A percentile compares a stretch with the other conserved stretches of the same genome.
phyloP scores from a whole-genome alignment of 2,329 filamentous ascomycete genomes.

The Thelonectria rubi region DNA sequence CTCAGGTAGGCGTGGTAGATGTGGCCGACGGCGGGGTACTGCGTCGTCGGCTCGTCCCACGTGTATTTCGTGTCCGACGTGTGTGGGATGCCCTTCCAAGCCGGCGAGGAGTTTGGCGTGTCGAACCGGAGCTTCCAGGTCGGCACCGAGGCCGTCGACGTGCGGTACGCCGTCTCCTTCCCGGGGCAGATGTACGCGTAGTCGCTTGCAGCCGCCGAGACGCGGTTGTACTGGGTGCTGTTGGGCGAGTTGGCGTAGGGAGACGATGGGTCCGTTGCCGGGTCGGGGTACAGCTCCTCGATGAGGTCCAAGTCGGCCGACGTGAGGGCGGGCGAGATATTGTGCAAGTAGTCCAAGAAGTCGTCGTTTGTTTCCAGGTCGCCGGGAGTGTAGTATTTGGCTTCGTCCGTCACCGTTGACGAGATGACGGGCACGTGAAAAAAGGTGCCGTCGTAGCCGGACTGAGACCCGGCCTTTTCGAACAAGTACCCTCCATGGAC shows the following conservation, averaged over 20 bases:
- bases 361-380: conserved; percentile 48
- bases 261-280: conserved; percentile 45
- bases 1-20: conserved; percentile 50
- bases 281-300: conserved; percentile 48
- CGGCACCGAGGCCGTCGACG: conserved; percentile 45
- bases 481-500: conserved; percentile 55
- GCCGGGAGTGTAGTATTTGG: conserved; percentile 46
- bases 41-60: conserved; percentile 48
- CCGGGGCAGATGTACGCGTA: conserved; percentile 56
- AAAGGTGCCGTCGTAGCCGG: conserved; percentile 50
- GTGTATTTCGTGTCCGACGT: conserved; percentile 49
- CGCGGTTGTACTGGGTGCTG: conserved; percentile 55
- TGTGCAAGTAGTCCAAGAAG: conserved; percentile 50
- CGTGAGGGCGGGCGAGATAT: conserved; percentile 45
- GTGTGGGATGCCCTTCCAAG: conserved; percentile 51
- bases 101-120: conserved; percentile 46
- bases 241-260: conserved; percentile 50
- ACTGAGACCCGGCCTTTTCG: conserved; percentile 56
- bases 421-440: conserved; percentile 50
- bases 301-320: conserved; percentile 43
- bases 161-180: conserved; percentile 54
- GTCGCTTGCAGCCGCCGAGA: conserved; percentile 55
- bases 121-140: conserved; percentile 53
- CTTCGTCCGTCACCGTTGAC: conserved; percentile 50
- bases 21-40: conserved; percentile 49